A percentile compares a stretch with the other conserved stretches of the same genome.
Evolutionary conservation across 1,139 yeast species (phyloP).

Genomic region (Sugiyamaella novakii): DNA sequence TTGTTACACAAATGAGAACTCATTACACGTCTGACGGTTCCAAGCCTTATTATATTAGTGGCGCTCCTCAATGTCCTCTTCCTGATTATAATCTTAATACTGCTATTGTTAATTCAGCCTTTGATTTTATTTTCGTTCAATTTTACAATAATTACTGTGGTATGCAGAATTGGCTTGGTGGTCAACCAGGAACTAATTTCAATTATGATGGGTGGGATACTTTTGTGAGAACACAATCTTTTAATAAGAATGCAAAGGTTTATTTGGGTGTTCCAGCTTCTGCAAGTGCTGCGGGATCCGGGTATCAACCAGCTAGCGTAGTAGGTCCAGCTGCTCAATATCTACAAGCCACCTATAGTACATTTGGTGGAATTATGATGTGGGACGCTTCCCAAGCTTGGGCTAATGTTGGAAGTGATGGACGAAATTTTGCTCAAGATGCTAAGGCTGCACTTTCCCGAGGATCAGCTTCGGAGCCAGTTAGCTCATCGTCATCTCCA

Average conservation of each 20-base stretch:
- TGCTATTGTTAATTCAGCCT: conserved; percentile 57
- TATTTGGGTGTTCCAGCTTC: conserved; percentile 77
- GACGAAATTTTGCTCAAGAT: conserved; percentile 47
- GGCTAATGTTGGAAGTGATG: conserved; percentile 46
- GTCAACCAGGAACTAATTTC: conserved; percentile 45
- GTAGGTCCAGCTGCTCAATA: conserved; percentile 28
- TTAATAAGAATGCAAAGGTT: conserved; percentile 58
- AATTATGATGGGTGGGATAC: conserved; percentile 83
- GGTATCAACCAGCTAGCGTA: conserved; percentile 48
- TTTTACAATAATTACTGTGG: conserved; percentile 88
- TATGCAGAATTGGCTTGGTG: conserved; percentile 30
- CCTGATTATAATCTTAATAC: conserved; percentile 85
- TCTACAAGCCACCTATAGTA: conserved; percentile 40
- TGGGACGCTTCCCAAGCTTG: conserved; percentile 94
- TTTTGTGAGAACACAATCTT: conserved; percentile 64
- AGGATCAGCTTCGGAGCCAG: conserved; percentile 14
- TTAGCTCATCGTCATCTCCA: too few species aligned
- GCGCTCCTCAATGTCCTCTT: conserved; percentile 93
- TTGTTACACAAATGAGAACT: conserved; percentile 55
- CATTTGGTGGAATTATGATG: conserved; percentile 82
- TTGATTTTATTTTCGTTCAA: conserved; percentile 88
- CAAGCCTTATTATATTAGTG: conserved; percentile 68
- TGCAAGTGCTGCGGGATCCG: conserved; percentile 65
- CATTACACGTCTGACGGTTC: conserved; percentile 50
- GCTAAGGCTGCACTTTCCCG: conserved; percentile 44